Conservation (phyloP, 2,329 filamentous ascomycete genomes). For the Ophiocordyceps camponoti-leonardi region DNA sequence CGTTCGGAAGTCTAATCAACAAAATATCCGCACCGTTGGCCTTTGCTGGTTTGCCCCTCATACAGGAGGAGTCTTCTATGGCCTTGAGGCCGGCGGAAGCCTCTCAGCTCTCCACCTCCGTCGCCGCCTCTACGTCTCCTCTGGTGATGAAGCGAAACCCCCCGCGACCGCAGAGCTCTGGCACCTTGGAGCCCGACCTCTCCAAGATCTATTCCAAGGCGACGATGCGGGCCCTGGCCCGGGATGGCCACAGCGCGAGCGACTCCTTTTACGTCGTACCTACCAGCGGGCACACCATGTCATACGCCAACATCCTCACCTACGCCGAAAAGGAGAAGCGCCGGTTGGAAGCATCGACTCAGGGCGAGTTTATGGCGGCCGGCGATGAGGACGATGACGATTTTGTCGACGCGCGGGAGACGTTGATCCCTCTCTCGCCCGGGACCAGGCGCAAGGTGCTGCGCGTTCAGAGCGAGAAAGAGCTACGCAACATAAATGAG, state of each 20-base stretch:
- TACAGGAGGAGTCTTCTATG: conserved; percentile 26
- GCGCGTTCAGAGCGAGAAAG: conserved; percentile 22
- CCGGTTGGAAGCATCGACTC: conserved; percentile 33
- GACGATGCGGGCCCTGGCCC: conserved; percentile 60
- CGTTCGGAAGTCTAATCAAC: conserved; percentile 77
- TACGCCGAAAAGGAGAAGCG: conserved; percentile 51
- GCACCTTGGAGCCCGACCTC: conserved; percentile 50
- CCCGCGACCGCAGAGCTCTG: conserved; percentile 5
- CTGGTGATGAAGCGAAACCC: conserved; percentile 17
- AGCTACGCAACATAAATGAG: conserved; percentile 55
- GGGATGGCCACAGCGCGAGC: conserved; percentile 44
- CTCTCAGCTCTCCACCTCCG: conserved; percentile 18
- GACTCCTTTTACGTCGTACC: conserved; percentile 94
- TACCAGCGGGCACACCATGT: conserved; percentile 75
- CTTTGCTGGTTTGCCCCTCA: conserved; percentile 78
- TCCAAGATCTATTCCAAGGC: conserved; percentile 72
- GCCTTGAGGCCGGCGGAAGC: conserved; percentile 9
- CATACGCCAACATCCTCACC: conserved; percentile 77
- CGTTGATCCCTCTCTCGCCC: conserved; percentile 27
- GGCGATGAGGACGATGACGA: conserved; percentile 58
- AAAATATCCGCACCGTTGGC: conserved; percentile 79
- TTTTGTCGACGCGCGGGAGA: conserved; percentile 77
- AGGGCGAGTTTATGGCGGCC: conserved; percentile 29
- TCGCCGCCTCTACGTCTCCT: conserved; percentile 13
- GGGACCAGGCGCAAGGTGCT: conserved; percentile 22